Conservation (phyloP, 257 asterid species). For the Salvia rosmarinus region DNA sequence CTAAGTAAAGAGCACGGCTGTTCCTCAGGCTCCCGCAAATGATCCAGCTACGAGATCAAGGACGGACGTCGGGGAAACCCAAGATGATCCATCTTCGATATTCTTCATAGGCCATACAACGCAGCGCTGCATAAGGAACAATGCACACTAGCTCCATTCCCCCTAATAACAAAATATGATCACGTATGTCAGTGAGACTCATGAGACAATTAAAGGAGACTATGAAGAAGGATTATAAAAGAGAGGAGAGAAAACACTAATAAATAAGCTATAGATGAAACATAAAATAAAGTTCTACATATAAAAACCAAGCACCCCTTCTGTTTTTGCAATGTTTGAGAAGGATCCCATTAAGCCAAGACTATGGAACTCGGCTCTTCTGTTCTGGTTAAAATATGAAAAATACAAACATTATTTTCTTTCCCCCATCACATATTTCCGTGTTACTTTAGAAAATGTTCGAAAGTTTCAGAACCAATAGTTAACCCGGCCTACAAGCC, state of each 20-base stretch:
- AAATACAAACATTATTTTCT: slow-evolving; percentile 28
- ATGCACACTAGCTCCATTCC: slow-evolving; percentile 98
- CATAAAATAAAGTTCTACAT: slow-evolving; percentile 47
- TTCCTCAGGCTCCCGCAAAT: slow-evolving; percentile 96
- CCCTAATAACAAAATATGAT: slow-evolving; percentile 49
- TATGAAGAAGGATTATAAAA: not conserved
- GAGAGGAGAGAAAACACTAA: not conserved
- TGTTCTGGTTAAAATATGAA: slow-evolving; percentile 60
- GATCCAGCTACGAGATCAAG: slow-evolving; percentile 96
- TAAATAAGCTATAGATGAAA: not conserved
- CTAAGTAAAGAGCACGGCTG: slow-evolving; percentile 90
- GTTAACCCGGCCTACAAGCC: slow-evolving; percentile 2
- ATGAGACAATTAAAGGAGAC: not conserved
- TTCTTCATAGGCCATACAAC: slow-evolving; percentile 92
- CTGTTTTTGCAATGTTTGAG: slow-evolving; percentile 77
- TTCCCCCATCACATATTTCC: not conserved
- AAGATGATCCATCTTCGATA: slow-evolving; percentile 83
- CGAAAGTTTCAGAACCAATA: not conserved
- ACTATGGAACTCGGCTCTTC: slow-evolving; percentile 75
- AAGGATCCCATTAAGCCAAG: slow-evolving; percentile 83
- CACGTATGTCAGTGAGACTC: not conserved
- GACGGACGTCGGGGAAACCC: slow-evolving; percentile 64
- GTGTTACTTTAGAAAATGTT: not conserved
- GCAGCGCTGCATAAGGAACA: slow-evolving; percentile 97
- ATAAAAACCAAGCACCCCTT: slow-evolving; percentile 84